Percentiles rank a stretch among this genome's conserved stretches.
Evolutionary conservation across 495 filamentous ascomycete species (phyloP).

Genomic region (Neurospora sp.): DNA sequence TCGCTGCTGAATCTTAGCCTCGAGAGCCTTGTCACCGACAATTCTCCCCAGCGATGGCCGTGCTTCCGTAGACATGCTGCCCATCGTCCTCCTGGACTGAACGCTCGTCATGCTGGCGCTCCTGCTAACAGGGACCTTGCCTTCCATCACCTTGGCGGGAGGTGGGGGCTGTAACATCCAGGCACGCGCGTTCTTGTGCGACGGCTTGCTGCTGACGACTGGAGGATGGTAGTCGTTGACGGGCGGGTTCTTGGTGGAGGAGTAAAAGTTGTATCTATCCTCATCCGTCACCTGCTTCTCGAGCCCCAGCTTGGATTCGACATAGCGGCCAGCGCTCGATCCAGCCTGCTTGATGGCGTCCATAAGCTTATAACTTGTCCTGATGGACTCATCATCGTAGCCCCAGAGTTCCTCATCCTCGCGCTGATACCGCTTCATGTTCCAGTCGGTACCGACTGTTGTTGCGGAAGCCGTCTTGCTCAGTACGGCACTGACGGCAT

Average conservation of each 20-base stretch:
- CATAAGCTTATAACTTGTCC: constrained; percentile 35
- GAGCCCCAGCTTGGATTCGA: constrained; percentile 34
- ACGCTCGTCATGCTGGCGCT: constrained; percentile 34
- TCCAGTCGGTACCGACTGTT: constrained; percentile 48
- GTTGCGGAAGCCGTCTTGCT: constrained; percentile 23
- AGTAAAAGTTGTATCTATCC: constrained; percentile 46
- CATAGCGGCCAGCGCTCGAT: constrained; percentile 35
- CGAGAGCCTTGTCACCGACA: constrained; percentile 28
- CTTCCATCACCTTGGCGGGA: constrained; percentile 74
- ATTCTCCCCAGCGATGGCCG: constrained; percentile 15
- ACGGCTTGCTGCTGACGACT: constrained; percentile 64
- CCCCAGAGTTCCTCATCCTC: constrained; percentile 84
- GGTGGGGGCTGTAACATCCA: constrained; percentile 94
- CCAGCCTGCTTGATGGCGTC: constrained; percentile 43
- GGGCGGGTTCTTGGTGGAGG: constrained; percentile 59
- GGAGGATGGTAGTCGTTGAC: constrained; percentile 84
- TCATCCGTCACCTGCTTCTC: constrained; percentile 33
- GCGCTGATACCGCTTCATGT: constrained; percentile 65
- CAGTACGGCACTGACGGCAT: constrained; percentile 13
- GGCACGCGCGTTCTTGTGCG: constrained; percentile 53
- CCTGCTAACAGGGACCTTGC: constrained; percentile 52
- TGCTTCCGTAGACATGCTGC: neutral
- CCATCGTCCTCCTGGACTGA: constrained; percentile 16
- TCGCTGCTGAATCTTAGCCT: constrained; percentile 24
- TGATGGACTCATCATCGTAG: constrained; percentile 19